Conservation (phyloP, 2,329 filamentous ascomycete genomes). For the Beauveria asiatica region DNA sequence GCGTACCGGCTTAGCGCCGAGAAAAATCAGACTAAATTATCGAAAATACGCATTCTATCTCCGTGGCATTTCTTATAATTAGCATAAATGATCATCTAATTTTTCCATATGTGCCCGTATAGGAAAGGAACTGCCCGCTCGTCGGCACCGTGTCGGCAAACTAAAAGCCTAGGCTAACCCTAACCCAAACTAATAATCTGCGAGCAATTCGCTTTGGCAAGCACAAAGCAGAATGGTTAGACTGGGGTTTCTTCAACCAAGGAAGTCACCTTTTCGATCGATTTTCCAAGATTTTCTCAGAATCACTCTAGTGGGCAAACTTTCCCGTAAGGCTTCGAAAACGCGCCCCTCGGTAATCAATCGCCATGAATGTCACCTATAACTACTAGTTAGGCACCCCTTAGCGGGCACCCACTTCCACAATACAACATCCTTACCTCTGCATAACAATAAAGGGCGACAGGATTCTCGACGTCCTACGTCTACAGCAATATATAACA, state of each 20-base stretch:
- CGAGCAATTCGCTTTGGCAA: not conserved
- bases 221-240: no score
- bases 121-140: not conserved
- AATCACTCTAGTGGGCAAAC: not conserved
- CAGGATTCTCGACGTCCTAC: not conserved
- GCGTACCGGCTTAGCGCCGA: not conserved
- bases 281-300: no score
- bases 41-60: not conserved
- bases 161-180: not conserved
- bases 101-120: no score
- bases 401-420: no score
- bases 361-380: no score
- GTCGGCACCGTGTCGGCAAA: conserved; percentile 5
- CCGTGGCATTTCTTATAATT: not conserved
- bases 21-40: not conserved
- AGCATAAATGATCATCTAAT: not conserved
- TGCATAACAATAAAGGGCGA: not conserved
- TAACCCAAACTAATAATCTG: not conserved
- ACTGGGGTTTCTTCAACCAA: not conserved
- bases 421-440: no score
- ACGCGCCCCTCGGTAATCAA: not conserved
- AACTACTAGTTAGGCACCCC: no score
- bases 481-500: not conserved
- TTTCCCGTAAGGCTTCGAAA: not conserved
- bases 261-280: not conserved